phyloP scores from a whole-genome alignment of 2,329 filamentous ascomycete genomes.

The Myriosclerotinia curreyana region DNA sequence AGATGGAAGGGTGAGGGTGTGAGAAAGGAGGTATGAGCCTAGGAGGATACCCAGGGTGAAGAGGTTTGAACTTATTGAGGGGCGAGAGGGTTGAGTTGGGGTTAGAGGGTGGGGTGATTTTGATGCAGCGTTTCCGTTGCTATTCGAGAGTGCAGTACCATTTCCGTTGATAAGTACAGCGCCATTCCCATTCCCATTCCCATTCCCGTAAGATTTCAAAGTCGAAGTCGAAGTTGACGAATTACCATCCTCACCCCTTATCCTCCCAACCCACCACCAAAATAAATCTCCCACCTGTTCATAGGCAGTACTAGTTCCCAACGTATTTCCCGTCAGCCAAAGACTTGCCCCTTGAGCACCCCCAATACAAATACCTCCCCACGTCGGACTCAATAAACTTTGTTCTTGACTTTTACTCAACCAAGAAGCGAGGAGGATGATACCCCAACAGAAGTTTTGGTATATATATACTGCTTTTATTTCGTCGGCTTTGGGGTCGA shows the following conservation, averaged over 20 bases:
- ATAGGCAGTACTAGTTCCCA: conserved; percentile 61
- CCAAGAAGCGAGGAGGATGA: conserved; percentile 22
- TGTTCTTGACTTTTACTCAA: conserved; percentile 16
- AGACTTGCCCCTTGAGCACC: conserved; percentile 56
- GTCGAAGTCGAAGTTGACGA: neutral
- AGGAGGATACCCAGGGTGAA: conserved; percentile 53
- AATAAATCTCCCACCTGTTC: conserved; percentile 58
- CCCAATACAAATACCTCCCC: conserved; percentile 58
- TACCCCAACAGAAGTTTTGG: conserved; percentile 26
- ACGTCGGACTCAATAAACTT: conserved; percentile 32
- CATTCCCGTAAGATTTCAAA: neutral
- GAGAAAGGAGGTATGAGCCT: conserved; percentile 44
- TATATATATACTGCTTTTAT: conserved; percentile 25
- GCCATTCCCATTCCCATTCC: neutral
- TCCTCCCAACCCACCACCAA: conserved; percentile 38
- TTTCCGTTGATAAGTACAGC: too few species aligned
- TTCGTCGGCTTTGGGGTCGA: conserved; percentile 15
- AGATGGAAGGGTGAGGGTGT: conserved; percentile 20
- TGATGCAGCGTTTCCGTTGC: neutral
- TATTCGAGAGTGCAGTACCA: neutral
- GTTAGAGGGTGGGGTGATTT: neutral
- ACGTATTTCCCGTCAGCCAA: conserved; percentile 49
- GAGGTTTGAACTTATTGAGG: conserved; percentile 9
- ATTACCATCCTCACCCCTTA: neutral
- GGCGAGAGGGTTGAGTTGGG: neutral